Base-by-base conservation (phyloP, 495 filamentous ascomycete genomes). In the Chlorociboria aeruginascens region DNA sequence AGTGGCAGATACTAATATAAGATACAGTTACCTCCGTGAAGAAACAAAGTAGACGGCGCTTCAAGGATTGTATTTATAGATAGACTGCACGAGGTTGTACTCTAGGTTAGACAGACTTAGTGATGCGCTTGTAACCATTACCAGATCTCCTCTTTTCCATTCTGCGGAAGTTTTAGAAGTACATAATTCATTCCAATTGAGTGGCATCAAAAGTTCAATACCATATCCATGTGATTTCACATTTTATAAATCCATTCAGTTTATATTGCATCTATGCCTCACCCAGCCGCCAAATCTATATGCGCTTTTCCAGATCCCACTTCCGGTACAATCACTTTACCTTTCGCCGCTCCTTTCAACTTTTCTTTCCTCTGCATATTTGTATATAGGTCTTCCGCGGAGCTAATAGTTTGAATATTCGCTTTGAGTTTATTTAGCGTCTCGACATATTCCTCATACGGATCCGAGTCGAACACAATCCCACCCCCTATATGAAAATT, bases 361-460 rank as follows among this genome's bases (percentile, higher is more conserved):
- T 40, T 43, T 30, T 29, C 32, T 6, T 45, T 53, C 11, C 20
- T 32, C 35, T 54, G 45, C 16, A 51, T 51, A 17, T 52, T 63
- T 13, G 77, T 61, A 58, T 92, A 87, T 56, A 79, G 75, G 56
- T 79, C 75, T 63, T 98, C 90, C 7, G 92, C 90, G 29, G 77
- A 73, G 50, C 76, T 78, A 61, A 98, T 90, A 63, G 86, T 90
- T 30, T 80, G 73, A 68, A 93, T 84, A 63, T 89, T 95, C 32
- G 85, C 86, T 13, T 83, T 79, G 25, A 95, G 68, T 72, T 98
- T 98, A 67, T 98, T 96, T 67, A 98, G 82, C 37, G 92, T 98
- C 77, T 98, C 92, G 60, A 90, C 71, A 69, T 83, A 97, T 68
- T 97, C 92, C 48, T 98, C 92, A 57, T 89, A 86, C 35, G 80